Conservation (phyloP, 306 rosid species). For the Sindora glabra region DNA sequence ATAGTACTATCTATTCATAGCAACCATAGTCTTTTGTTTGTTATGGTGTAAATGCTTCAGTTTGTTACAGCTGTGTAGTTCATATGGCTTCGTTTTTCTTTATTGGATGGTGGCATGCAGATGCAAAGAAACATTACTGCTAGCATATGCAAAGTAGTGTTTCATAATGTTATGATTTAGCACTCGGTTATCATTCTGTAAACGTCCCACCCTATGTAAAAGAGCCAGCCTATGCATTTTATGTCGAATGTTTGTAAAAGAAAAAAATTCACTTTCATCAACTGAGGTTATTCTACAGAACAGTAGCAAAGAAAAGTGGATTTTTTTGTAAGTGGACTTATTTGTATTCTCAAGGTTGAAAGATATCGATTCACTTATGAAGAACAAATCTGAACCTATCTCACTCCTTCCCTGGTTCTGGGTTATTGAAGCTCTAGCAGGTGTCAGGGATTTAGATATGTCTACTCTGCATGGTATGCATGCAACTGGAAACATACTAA, state of each 20-base stretch:
- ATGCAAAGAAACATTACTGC: too few species aligned
- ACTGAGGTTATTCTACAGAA: not conserved
- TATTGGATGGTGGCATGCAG: too few species aligned
- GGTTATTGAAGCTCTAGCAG: constrained; percentile 63
- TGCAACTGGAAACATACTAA: not conserved
- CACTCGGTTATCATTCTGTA: not conserved
- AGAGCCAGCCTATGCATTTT: not conserved
- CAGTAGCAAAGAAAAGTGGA: not conserved
- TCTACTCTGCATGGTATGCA: constrained; percentile 41
- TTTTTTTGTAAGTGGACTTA: not conserved
- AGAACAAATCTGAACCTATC: constrained; percentile 12
- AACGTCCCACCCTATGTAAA: not conserved
- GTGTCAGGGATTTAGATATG: constrained; percentile 17
- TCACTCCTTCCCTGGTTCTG: constrained; percentile 53
- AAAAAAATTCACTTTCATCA: too few species aligned
- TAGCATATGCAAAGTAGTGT: too few species aligned
- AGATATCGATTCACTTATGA: constrained; percentile 25
- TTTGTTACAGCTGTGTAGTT: too few species aligned
- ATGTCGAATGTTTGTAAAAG: not conserved
- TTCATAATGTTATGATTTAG: too few species aligned
- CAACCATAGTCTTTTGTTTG: too few species aligned
- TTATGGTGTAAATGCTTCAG: too few species aligned
- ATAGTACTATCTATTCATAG: too few species aligned
- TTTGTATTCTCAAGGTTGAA: constrained; percentile 3
- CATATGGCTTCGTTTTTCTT: too few species aligned